Conservation (phyloP, 2,329 filamentous ascomycete species). For the Aspergillus candidus region DNA sequence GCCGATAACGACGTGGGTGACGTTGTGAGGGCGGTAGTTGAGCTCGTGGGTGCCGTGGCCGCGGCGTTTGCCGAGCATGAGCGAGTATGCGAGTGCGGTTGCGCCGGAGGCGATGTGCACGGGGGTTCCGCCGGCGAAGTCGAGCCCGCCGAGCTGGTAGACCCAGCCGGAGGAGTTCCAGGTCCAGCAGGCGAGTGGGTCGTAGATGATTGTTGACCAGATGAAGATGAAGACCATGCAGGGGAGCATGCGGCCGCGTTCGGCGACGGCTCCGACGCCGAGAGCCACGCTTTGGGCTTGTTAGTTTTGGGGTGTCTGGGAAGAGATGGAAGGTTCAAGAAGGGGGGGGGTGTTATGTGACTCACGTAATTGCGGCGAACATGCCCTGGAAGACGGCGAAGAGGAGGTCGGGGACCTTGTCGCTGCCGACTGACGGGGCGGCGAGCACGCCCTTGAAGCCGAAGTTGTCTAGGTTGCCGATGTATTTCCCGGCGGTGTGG, state of each 20-base stretch:
- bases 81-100: constrained; percentile 80
- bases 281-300: constrained; percentile 60
- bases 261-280: constrained; percentile 76
- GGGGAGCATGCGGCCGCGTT: constrained; percentile 80
- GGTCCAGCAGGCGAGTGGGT: constrained; percentile 91
- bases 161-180: constrained; percentile 84
- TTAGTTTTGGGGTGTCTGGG: constrained; percentile 8
- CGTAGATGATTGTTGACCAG: constrained; percentile 85
- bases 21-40: constrained; percentile 89
- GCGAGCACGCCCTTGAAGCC: constrained; percentile 71
- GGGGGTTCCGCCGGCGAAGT: constrained; percentile 85
- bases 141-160: constrained; percentile 70
- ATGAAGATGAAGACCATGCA: constrained; percentile 90
- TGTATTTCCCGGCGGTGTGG: constrained; percentile 66
- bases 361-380: constrained; percentile 72
- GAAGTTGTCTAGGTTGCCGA: constrained; percentile 74
- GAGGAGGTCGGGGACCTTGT: constrained; percentile 70
- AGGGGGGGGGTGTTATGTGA: constrained; percentile 9
- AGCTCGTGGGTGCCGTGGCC: constrained; percentile 82
- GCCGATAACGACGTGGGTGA: constrained; percentile 85
- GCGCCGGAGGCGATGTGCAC: constrained; percentile 82
- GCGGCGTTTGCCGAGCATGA: constrained; percentile 81
- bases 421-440: constrained; percentile 66
- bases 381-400: constrained; percentile 66
- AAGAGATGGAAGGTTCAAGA: background rate